Conservation (phyloP, 2,329 filamentous ascomycete genomes). For the Botrytis sinoallii region DNA sequence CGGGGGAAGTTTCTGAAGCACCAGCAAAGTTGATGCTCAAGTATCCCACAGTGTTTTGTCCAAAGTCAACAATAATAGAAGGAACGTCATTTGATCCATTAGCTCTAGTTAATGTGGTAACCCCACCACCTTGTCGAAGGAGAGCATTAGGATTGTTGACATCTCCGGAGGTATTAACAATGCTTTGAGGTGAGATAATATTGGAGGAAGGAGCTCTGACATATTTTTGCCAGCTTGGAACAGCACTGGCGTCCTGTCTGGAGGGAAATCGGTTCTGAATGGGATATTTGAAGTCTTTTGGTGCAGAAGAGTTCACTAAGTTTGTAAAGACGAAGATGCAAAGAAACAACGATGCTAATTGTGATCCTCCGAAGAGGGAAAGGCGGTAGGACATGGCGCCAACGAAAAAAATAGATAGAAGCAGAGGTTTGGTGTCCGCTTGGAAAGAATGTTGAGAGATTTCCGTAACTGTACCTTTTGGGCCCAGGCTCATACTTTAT, state of each 20-base stretch:
- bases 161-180: slow-evolving; percentile 40
- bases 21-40: slow-evolving; percentile 45
- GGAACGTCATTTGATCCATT: slow-evolving; percentile 32
- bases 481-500: neutral
- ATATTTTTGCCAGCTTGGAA: slow-evolving; percentile 40
- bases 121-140: slow-evolving; percentile 32
- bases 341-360: neutral
- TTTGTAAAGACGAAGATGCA: neutral
- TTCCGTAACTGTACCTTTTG: neutral
- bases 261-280: neutral
- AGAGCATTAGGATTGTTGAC: slow-evolving; percentile 41
- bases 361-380: neutral
- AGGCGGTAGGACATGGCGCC: neutral
- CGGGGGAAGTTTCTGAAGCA: slow-evolving; percentile 35
- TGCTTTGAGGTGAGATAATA: slow-evolving; percentile 37
- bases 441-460: neutral
- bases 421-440: neutral
- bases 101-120: slow-evolving; percentile 38
- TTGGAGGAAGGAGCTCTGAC: slow-evolving; percentile 40
- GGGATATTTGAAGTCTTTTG: neutral
- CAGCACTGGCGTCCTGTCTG: neutral
- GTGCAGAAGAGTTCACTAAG: neutral
- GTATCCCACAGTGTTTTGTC: slow-evolving; percentile 46
- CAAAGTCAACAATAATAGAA: slow-evolving; percentile 49
- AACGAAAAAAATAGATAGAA: neutral